Base-by-base conservation (phyloP, 2,329 filamentous ascomycete species). In the Penicillium sp. region DNA sequence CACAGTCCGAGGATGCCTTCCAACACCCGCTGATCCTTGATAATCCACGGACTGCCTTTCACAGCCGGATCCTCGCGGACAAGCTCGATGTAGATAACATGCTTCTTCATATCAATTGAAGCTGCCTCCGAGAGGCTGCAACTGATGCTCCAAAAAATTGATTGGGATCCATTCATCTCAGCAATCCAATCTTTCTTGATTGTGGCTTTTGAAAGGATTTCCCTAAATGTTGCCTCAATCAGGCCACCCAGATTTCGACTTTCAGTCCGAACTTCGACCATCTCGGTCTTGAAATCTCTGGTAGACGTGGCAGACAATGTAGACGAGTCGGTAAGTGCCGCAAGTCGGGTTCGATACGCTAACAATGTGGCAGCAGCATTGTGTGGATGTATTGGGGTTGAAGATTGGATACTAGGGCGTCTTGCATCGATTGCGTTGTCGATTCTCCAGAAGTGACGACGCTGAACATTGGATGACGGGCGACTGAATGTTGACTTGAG, bases 1-100 rank as follows among this genome's bases (percentile, higher is more conserved):
- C 45, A 47, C n/a, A 47, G 34, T 11, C 45, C 45, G 13, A 47
- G 32, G 14, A 47, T 38, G 3, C 45, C 45, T 39, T 47, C 45
- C 14, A 47, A 32, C 34, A 38, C 8, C 13, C 13, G 14, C 10
- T 27, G 27, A 7, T 39, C n/a, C 16, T 47, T 39, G 8, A 39
- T 21, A 24, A 47, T 21, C 45, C 45, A 47, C 9, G 34, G 31
- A 9, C 22, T 39, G 14, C 34, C 22, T 34, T 9, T n/a, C 4
- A 14, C n/a, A 2, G 3, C 21, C 11, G 3, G 14, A 38, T 46
- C 44, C 22, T 38, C 31, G 9, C 10, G 21, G 22, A 14, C 24
- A 22, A 47, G n/a, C 27, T 47, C 22, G 3, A 47, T 21, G 4
- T 47, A 47, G 8, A 47, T 3, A 3, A 18, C 38, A 32, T 47